A percentile compares a stretch with the other conserved stretches of the same genome.
Evolutionary conservation across 768 basidiomycete species (phyloP).

Genomic region (Pleurotus platypus): DNA sequence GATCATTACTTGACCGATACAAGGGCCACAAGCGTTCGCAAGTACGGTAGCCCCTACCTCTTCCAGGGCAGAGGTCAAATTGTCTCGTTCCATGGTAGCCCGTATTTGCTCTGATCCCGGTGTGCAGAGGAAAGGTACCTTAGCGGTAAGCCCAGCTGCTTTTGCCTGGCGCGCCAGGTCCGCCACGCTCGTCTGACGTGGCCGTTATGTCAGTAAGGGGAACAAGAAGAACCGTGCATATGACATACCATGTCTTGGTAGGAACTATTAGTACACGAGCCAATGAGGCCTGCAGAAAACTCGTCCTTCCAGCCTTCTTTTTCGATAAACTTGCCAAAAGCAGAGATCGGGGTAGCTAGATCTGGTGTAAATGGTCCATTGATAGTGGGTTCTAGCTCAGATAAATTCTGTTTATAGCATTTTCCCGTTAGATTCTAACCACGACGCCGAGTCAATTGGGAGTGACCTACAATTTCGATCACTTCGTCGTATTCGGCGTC

Average conservation of each 20-base stretch:
- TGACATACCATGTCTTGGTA: slow-evolving; percentile 85
- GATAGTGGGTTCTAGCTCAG: slow-evolving; percentile 84
- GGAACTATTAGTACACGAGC: slow-evolving; percentile 99
- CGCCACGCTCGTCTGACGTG: slow-evolving; percentile 77
- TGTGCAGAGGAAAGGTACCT: slow-evolving; percentile 85
- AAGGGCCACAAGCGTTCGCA: slow-evolving; percentile 98
- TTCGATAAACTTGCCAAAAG: slow-evolving; percentile 76
- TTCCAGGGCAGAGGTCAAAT: slow-evolving; percentile 76
- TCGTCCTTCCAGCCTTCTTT: slow-evolving; percentile 93
- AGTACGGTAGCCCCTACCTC: slow-evolving; percentile 92
- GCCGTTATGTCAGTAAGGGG: slow-evolving; percentile 6
- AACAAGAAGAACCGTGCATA: neutral
- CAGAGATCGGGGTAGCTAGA: slow-evolving; percentile 88
- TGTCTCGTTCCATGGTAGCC: slow-evolving; percentile 95
- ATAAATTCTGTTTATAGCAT: slow-evolving; percentile 60
- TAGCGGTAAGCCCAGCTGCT: slow-evolving; percentile 72
- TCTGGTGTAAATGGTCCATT: slow-evolving; percentile 99
- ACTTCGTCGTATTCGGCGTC: slow-evolving; percentile 93
- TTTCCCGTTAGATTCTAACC: neutral
- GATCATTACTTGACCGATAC: slow-evolving; percentile 82
- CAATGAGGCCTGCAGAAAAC: slow-evolving; percentile 88
- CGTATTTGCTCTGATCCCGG: slow-evolving; percentile 95
- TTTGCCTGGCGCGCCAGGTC: slow-evolving; percentile 89
- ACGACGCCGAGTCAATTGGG: neutral
- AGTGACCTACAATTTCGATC: slow-evolving; percentile 79